Conservation (phyloP, 371 early-diverging fungal genomes). For the Mucor saturninus region DNA sequence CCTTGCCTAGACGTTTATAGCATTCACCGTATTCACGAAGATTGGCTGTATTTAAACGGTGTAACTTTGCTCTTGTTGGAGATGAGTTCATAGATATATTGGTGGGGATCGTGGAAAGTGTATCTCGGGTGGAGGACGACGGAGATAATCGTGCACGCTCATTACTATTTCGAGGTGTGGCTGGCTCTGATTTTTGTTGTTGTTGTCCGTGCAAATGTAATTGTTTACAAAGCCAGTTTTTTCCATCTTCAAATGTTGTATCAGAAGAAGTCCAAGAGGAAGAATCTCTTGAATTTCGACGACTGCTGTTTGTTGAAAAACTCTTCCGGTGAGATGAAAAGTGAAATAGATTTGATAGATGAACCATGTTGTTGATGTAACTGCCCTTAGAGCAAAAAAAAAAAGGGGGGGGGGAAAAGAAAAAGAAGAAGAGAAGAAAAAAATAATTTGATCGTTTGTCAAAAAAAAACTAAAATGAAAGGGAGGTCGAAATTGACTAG, state of each 20-base stretch:
- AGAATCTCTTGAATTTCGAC: slow-evolving; percentile 29
- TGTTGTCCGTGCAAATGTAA: slow-evolving; percentile 13
- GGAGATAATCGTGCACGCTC: slow-evolving; percentile 10
- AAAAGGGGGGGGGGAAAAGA: slow-evolving; percentile 7
- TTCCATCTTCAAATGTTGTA: slow-evolving; percentile 25
- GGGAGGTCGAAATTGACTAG: background rate
- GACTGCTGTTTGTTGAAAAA: slow-evolving; percentile 20
- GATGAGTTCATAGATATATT: slow-evolving; percentile 7
- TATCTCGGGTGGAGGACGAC: slow-evolving; percentile 1
- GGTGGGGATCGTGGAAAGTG: background rate
- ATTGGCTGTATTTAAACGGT: slow-evolving; percentile 23
- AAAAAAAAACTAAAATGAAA: background rate
- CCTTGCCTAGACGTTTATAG: slow-evolving; percentile 79
- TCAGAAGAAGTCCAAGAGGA: slow-evolving; percentile 10
- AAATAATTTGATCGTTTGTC: too few species aligned
- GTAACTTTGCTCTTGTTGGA: slow-evolving; percentile 16
- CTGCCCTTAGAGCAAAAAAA: background rate
- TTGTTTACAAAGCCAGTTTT: slow-evolving; percentile 26
- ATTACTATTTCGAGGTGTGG: background rate
- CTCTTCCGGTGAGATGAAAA: slow-evolving; percentile 12
- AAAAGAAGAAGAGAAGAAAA: background rate
- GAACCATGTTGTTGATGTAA: slow-evolving; percentile 15
- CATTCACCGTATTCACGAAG: slow-evolving; percentile 75
- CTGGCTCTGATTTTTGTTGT: background rate
- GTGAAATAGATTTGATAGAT: slow-evolving; percentile 23